Evolutionary conservation across 1,284 basidiomycete species (phyloP).

Genomic region (Xerocomus cyaneibrunnescens): DNA sequence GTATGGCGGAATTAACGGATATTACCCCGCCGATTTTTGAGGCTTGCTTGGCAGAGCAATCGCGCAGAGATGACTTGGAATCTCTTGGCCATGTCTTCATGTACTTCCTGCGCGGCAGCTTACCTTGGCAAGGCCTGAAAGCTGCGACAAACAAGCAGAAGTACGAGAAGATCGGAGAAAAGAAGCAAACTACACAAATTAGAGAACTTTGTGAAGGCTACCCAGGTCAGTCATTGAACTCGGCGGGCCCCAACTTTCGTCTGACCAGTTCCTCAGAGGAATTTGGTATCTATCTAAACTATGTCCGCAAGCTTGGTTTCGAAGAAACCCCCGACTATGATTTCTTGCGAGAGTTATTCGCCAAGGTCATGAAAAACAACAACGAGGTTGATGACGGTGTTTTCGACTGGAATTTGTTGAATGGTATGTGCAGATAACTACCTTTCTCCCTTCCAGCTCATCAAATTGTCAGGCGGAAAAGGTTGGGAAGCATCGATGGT

Average conservation of each 20-base stretch:
- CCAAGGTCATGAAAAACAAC: conserved; percentile 87
- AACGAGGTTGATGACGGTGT: conserved; percentile 91
- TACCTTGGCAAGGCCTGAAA: conserved; percentile 95
- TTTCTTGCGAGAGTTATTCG: conserved; percentile 92
- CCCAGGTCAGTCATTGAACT: conserved; percentile 64
- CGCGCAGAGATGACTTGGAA: conserved; percentile 91
- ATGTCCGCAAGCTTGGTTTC: conserved; percentile 93
- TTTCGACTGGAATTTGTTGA: conserved; percentile 96
- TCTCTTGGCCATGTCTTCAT: conserved; percentile 98
- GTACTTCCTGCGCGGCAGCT: conserved; percentile 92
- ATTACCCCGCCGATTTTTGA: conserved; percentile 2
- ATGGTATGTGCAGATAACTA: conserved; percentile 63
- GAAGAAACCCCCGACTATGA: conserved; percentile 98
- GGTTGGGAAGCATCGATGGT: conserved; percentile 91
- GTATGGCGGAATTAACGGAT: conserved; percentile 10
- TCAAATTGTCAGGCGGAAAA: conserved; percentile 63
- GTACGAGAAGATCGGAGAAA: conserved; percentile 98
- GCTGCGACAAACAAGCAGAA: conserved; percentile 99
- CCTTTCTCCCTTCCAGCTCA: conserved; percentile 6
- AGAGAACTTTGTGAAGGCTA: conserved; percentile 94
- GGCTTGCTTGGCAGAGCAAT: conserved; percentile 49
- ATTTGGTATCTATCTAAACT: conserved; percentile 96
- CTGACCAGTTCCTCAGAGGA: conserved; percentile 75
- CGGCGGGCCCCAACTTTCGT: conserved; percentile 89
- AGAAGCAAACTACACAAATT: conserved; percentile 95